Evolutionary conservation across 2,329 filamentous ascomycete species (phyloP), one percentile per base, ranked within the genome.

Genomic region (Paracamarosporium sp.): DNA sequence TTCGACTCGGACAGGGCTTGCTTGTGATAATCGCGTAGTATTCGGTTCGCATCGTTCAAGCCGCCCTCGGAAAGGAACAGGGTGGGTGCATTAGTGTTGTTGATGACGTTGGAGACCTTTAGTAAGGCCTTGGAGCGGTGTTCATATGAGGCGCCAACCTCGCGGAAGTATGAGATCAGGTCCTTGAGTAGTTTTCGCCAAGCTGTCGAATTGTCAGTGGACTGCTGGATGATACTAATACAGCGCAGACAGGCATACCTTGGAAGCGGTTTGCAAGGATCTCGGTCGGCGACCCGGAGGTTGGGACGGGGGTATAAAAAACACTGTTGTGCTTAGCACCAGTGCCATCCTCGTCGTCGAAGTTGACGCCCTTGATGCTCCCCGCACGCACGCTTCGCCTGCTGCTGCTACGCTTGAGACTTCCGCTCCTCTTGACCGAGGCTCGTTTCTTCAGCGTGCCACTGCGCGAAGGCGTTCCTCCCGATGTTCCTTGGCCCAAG

Each of bases 101-200:
- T 93, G 68, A 96, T 86, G 15, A 93, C 86, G 69, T 93, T 93
- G 53, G 91, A 89, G 8, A 96, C 86, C 67, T 96, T 96, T 57
- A 92, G 76, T 4, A 96, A 82, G 7, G 90, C 87, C 75, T 97
- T 98, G 27, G 91, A 86, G 60, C 91, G 88, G 55, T 89, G 85
- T 71, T 99, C 94, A 76, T 97, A 97, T 46, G 93, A 91, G 50
- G 85, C 86, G 73, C 97, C 92, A 45, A 98, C 88, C 75, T 98
- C 95, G 68, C 92, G 89, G 75, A 97, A 98, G 76, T 97, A 98
- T 55, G 90, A 82, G 64, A 98, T 97, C 43, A 98, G 83, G 65
- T 97, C 93, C 76, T 98, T 98, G 52, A 99, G 85, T 13, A 97
- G 85, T 80, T 96, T 97, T 68, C 95, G 88, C 95, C 95, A 99